Evolutionary conservation across 2,329 filamentous ascomycete genomes (phyloP), one percentile per base, ranked within the genome.

Genomic region (Cylindrodendrum hubeiense): DNA sequence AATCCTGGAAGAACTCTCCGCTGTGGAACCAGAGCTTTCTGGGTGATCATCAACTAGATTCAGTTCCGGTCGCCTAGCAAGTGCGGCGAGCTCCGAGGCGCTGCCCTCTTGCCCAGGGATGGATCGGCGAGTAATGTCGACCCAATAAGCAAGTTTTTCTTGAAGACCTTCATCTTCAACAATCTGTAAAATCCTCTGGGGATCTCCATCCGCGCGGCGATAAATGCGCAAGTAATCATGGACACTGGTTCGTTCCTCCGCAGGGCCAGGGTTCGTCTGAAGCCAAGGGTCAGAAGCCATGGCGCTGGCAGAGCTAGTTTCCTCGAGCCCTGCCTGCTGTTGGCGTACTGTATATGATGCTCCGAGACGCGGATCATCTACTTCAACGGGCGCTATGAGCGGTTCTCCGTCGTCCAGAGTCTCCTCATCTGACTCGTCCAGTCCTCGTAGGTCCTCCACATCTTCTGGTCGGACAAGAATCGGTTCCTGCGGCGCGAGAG

Each of bases 81-180:
- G 30, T 4, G 39, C n/a, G n/a, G 41, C 46, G 6, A 67, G 34
- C 15, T 58, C 53, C 26, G 60, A 41, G 17, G 39, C 26, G 12
- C 10, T 37, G 13, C 47, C 55, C 6, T 71, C 66, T 34, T 67
- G 62, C 12, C 65, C 65, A 9, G 53, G 60, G 46, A 73, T 66
- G 76, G 73, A 72, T 44, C 70, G 70, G 5, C 71, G 82, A 66
- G 89, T 87, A 24, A 87, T 80, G 33, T 84, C 82, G 12, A 91
- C 83, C 82, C 89, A 88, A 75, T 89, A 88, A 12, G 82, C 81
- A 34, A 93, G 82, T 53, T 86, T 85, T 12, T 88, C 86, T 60
- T 87, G 83, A 2, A 88, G 82, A 5, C 86, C 84, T 70, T 91
- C 89, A 39, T 88, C 84, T 41, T 86, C 84, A 33, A 91, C 89